Evolutionary conservation across 176 grass and related monocot species (phyloP), one percentile per base, ranked within the genome.

Genomic region (Triticum timopheevii): DNA sequence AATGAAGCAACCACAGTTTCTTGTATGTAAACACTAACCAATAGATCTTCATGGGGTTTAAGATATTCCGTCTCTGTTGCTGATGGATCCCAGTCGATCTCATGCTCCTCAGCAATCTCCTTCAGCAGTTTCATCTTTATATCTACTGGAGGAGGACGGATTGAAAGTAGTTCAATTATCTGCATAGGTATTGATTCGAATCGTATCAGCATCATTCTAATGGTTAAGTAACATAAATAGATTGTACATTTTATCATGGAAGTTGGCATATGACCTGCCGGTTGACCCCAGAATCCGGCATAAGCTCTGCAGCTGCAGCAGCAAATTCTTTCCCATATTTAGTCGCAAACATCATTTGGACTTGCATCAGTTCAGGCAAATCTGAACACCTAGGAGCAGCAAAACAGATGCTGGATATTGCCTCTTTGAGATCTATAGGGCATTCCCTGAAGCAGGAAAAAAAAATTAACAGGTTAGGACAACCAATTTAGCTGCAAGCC

Each of bases 351-450:
- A 99, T 84, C 97, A 94, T 94, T 61, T 96, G 97, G 27, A 99
- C 90, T 83, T 99, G 97, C 73, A 89, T 87, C 40, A 99, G 80
- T 86, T 99, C 97, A 61, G 90, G 90, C 44, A 99, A 86, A 89
- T 99, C 97, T 17, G 94, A 87, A 83, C 94, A 99, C 74, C 97
- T 91, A 80, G 94, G 97, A 91, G 97, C 94, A 72, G 97, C 94
- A 80, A 99, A 99, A 82, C 97, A 99, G 78, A 99, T 93, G 28
- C 90, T 99, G 22, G 97, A 99, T 77, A 99, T 96, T 82, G 97
- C 94, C 88, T 99, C 97, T 94, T 99, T 99, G 52, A 99, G 90
- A 90, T 99, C 97, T 81, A 99, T 88, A 80, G 97, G 97, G n/a
- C 97, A 99, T 71, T 94, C 94, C 82, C 97, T 99, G 89, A 80